Evolutionary conservation across 2,329 filamentous ascomycete species (phyloP).

Genomic region (Fusarium acutatum): DNA sequence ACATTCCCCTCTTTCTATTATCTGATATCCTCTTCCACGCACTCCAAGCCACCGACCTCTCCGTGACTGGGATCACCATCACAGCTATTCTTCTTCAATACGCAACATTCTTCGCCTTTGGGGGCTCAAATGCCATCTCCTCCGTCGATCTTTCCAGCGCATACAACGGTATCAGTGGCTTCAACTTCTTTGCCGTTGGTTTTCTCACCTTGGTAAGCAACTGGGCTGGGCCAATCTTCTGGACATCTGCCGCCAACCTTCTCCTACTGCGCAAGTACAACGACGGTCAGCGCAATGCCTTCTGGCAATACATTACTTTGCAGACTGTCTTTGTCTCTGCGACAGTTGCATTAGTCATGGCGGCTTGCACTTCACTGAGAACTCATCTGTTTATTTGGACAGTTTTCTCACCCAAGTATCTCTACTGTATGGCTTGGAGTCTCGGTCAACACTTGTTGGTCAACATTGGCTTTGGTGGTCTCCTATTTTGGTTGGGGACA

Average conservation of each 20-base stretch:
- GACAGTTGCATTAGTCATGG: conserved; percentile 80
- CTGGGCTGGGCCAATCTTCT: conserved; percentile 92
- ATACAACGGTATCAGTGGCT: conserved; percentile 89
- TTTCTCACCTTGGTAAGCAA: conserved; percentile 87
- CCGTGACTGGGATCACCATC: conserved; percentile 68
- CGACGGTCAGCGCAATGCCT: conserved; percentile 44
- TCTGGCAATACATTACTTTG: conserved; percentile 64
- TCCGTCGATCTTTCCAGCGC: conserved; percentile 94
- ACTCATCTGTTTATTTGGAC: conserved; percentile 99
- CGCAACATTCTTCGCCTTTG: conserved; percentile 86
- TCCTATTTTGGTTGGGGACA: conserved; percentile 63
- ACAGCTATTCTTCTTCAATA: conserved; percentile 81
- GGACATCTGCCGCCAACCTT: conserved; percentile 73
- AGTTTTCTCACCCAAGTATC: conserved; percentile 95
- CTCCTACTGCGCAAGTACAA: conserved; percentile 58
- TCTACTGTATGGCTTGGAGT: conserved; percentile 92
- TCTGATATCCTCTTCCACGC: conserved; percentile 69
- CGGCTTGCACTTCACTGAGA: conserved; percentile 81
- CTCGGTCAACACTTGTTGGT: conserved; percentile 80
- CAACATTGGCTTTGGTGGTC: conserved; percentile 70
- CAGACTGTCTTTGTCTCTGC: conserved; percentile 76
- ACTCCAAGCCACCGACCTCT: conserved; percentile 57
- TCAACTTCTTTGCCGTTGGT: conserved; percentile 83
- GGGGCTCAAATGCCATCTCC: conserved; percentile 93
- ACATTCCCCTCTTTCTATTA: conserved; percentile 84